A percentile compares a stretch with the other conserved stretches of the same genome.
Conservation (phyloP, 345 rosid genomes). For the Punica granatum region DNA sequence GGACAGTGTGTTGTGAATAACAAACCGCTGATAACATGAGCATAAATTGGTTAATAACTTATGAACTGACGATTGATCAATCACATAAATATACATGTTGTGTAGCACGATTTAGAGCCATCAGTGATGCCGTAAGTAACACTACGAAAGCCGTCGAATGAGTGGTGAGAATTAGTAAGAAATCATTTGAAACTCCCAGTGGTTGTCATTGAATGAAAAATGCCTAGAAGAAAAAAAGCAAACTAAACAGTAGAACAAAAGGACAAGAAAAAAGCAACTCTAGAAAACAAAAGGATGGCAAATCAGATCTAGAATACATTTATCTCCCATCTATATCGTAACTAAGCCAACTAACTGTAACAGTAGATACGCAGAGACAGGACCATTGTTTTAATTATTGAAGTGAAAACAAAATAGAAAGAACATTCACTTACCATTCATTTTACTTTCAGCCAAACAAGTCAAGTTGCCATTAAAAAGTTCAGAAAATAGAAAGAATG, state of each 20-base stretch:
- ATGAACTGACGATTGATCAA: background rate
- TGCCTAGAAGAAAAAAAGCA: background rate
- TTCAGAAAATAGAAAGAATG: background rate
- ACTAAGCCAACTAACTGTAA: no score
- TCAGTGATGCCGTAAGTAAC: background rate
- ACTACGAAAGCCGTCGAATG: background rate
- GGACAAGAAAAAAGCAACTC: background rate
- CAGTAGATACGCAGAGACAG: no score
- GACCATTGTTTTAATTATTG: background rate
- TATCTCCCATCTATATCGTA: background rate
- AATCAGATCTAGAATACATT: background rate
- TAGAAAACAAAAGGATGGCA: background rate
- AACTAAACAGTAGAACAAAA: background rate
- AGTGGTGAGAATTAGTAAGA: background rate
- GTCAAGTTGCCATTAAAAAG: background rate
- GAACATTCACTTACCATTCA: background rate
- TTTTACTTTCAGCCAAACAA: background rate
- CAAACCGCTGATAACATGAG: conserved; percentile 56
- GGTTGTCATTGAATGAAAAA: background rate
- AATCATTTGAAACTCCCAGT: background rate
- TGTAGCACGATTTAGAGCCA: background rate
- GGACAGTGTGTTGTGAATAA: conserved; percentile 84
- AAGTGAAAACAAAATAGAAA: background rate
- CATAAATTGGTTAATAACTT: background rate
- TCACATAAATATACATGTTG: background rate